Percentiles rank a stretch among this genome's conserved stretches.
phyloP scores from a whole-genome alignment of 2,329 filamentous ascomycete genomes.

The Nemania sp. region DNA sequence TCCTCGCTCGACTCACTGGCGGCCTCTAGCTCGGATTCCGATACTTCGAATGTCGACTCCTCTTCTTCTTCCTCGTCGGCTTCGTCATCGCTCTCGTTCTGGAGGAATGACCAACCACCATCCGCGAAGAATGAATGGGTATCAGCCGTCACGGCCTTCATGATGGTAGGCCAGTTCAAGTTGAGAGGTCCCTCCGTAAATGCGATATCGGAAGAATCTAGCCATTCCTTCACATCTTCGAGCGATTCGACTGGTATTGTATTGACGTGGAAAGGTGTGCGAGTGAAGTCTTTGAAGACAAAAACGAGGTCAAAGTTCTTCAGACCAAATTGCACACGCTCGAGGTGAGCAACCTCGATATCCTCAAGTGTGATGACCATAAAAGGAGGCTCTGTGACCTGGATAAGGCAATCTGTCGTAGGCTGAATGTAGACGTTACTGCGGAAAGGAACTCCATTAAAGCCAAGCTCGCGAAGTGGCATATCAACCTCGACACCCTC shows the following conservation, averaged over 20 bases:
- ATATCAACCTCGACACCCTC: constrained; percentile 94
- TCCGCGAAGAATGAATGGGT: constrained; percentile 94
- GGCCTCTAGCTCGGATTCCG: constrained; percentile 83
- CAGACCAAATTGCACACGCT: constrained; percentile 93
- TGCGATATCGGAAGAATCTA: constrained; percentile 93
- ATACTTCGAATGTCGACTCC: constrained; percentile 90
- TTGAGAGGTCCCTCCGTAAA: constrained; percentile 95
- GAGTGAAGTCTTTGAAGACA: constrained; percentile 95
- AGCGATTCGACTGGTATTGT: constrained; percentile 95
- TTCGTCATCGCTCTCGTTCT: constrained; percentile 84
- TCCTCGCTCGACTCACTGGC: constrained; percentile 77
- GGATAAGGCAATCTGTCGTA: constrained; percentile 94
- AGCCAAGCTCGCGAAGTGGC: constrained; percentile 93
- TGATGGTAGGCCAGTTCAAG: constrained; percentile 98
- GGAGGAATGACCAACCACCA: constrained; percentile 92
- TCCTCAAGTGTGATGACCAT: constrained; percentile 94
- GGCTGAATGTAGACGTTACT: constrained; percentile 96
- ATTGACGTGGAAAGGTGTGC: constrained; percentile 92
- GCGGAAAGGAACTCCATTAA: constrained; percentile 93
- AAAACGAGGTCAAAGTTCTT: constrained; percentile 99
- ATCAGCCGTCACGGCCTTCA: constrained; percentile 96
- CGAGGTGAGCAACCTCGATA: constrained; percentile 93
- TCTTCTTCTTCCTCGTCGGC: constrained; percentile 81
- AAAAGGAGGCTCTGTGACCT: constrained; percentile 95
- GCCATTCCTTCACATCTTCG: constrained; percentile 95